Evolutionary conservation across 108 stramenopile species (phyloP).

Genomic region (Conticribra guillardii): DNA sequence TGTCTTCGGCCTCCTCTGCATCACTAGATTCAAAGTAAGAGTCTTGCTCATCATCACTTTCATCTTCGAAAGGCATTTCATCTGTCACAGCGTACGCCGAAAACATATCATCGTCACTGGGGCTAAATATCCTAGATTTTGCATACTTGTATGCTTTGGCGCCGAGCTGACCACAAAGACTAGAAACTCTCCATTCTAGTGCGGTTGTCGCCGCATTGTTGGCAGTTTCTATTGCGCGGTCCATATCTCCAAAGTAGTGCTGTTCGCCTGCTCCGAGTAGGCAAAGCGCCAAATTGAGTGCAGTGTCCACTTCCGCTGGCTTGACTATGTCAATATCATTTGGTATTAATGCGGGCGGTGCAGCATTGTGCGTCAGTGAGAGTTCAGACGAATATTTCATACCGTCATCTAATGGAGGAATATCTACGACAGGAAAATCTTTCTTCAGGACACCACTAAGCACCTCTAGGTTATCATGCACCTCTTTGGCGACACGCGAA

Average conservation of each 20-base stretch:
- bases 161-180: conserved; percentile 19
- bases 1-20: conserved; percentile 18
- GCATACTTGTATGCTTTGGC: conserved; percentile 43
- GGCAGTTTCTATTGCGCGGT: conserved; percentile 2
- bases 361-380: not conserved
- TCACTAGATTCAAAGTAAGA: conserved; percentile 13
- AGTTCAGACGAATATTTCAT: not conserved
- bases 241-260: conserved; percentile 17
- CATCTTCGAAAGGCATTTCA: conserved; percentile 1
- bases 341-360: not conserved
- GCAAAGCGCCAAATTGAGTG: conserved; percentile 31
- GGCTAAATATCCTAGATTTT: conserved; percentile 24
- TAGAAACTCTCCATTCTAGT: conserved; percentile 35
- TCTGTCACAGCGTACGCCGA: conserved; percentile 17
- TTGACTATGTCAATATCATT: not conserved
- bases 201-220: conserved; percentile 30
- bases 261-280: conserved; percentile 11
- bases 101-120: conserved; percentile 9
- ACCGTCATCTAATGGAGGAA: not conserved
- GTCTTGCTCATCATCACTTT: conserved; percentile 18
- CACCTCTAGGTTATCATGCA: conserved; percentile 20
- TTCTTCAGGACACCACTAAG: conserved; percentile 9
- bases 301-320: conserved; percentile 14
- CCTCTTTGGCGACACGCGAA: conserved; percentile 14
- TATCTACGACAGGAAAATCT: conserved; percentile 9